Evolutionary conservation across 352 stramenopile genomes (phyloP), one percentile per base, ranked within the genome.

Genomic region (Globisporangium cylindrosporum): DNA sequence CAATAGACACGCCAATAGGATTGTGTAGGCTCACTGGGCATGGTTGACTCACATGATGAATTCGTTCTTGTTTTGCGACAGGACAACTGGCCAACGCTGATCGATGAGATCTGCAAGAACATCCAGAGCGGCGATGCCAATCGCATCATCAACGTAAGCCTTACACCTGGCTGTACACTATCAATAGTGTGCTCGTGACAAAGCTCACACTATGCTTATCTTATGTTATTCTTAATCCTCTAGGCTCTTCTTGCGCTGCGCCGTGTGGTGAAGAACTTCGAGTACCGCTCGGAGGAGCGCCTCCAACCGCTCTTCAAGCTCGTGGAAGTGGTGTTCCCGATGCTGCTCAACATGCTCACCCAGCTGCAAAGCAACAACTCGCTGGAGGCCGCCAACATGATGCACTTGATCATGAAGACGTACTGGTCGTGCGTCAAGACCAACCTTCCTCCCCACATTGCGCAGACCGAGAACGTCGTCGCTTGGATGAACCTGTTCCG

Each of bases 371-470:
- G 59, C 41, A 94, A 91, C 73, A 86, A 90, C 75, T 92, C 88
- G 36, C 72, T 98, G n/a, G 97, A 99, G 70, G 93, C 93, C 6
- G 95, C 94, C 5, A 85, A 97, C 74, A 98, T 98, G 89, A 88
- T 91, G 73, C 83, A 94, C 69, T 70, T 99, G 68, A 98, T 98
- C 73, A 88, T 99, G 62, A 99, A 99, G 85, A 98, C 98, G 59
- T 99, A 99, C 77, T 99, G 95, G 95, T 98, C 87, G 56, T 97
- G 89, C 48, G 98, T 98, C 29, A 97, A 99, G 81, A 98, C 98
- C 62, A 94, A 94, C 69, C 73, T 99, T 49, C 92, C 93, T 38
- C 89, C 89, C 27, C 74, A 89, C 62, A 75, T 97, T 48, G 80
- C 89, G 25, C 86, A 93, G 69, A 90, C 89, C 0, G 79, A 96